A percentile compares a stretch with the other conserved stretches of the same genome.
phyloP scores from a whole-genome alignment of 192 early-diverging fungal species.

The Coemansia sp. region DNA sequence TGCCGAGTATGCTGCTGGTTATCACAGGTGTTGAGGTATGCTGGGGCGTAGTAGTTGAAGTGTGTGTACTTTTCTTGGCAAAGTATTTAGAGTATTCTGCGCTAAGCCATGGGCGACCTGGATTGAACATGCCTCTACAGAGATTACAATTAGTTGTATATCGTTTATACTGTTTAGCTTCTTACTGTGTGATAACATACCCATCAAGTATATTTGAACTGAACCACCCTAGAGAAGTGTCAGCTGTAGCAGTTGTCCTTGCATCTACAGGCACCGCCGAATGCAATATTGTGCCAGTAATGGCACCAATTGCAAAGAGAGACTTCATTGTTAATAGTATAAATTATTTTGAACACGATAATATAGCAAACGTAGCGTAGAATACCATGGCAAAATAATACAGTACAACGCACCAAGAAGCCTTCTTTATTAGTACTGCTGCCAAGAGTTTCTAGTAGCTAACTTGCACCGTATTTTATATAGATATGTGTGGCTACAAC shows the following conservation, averaged over 20 bases:
- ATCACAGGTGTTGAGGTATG: too few species aligned
- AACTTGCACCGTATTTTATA: neutral
- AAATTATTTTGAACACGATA: neutral
- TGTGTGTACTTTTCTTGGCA: neutral
- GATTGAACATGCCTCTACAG: constrained; percentile 1
- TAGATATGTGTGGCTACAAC: neutral
- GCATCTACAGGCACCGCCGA: neutral
- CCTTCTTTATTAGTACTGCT: neutral
- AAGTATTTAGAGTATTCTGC: constrained; percentile 7
- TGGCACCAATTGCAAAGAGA: neutral
- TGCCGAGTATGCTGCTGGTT: too few species aligned
- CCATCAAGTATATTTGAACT: constrained; percentile 4
- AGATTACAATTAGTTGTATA: neutral
- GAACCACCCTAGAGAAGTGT: constrained; percentile 6
- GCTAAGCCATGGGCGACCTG: constrained; percentile 7
- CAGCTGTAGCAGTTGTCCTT: neutral
- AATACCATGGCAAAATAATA: neutral
- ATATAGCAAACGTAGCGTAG: neutral
- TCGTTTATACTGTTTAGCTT: neutral
- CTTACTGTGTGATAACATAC: neutral
- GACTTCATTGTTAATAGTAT: neutral
- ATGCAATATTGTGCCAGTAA: neutral
- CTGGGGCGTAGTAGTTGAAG: too few species aligned
- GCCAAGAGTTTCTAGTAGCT: neutral
- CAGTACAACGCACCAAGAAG: neutral